Evolutionary conservation across 352 stramenopile genomes (phyloP).

Genomic region (Phytophthora podocarpi): DNA sequence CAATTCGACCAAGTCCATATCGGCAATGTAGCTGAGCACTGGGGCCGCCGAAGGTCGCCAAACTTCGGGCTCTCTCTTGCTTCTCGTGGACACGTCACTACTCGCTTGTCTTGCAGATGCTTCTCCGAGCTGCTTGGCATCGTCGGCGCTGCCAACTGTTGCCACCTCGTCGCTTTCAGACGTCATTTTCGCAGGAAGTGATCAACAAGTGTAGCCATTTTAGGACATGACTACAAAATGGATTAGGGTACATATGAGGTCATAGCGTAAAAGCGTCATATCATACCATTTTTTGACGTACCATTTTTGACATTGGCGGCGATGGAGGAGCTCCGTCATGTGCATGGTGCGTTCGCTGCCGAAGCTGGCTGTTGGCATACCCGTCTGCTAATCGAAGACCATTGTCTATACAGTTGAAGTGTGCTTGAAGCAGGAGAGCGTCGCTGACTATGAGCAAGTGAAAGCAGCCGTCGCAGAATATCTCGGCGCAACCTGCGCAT

Average conservation of each 20-base stretch:
- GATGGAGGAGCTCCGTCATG: slow-evolving; percentile 21
- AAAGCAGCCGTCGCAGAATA: slow-evolving; percentile 25
- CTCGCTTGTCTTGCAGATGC: no score
- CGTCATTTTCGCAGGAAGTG: no score
- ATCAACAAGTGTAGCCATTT: slow-evolving; percentile 18
- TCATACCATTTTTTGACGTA: no score
- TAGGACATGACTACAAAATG: slow-evolving; percentile 15
- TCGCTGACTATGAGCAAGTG: slow-evolving; percentile 44
- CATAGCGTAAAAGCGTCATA: no score
- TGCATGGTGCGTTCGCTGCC: slow-evolving; percentile 25
- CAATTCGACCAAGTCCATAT: slow-evolving; percentile 25
- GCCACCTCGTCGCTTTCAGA: no score
- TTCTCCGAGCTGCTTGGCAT: no score
- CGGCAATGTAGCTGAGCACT: not conserved
- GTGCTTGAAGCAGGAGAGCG: slow-evolving; percentile 53
- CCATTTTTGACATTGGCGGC: no score
- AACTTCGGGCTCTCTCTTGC: not conserved
- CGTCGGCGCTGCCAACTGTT: no score
- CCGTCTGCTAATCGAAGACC: not conserved
- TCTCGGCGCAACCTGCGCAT: slow-evolving; percentile 28
- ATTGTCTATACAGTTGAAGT: slow-evolving; percentile 54
- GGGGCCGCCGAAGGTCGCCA: slow-evolving; percentile 2
- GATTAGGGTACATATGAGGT: no score
- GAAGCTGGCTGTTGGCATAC: not conserved
- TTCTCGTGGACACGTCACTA: not conserved